Conservation (phyloP, 2,329 filamentous ascomycete genomes). For the Colletotrichum lentis region DNA sequence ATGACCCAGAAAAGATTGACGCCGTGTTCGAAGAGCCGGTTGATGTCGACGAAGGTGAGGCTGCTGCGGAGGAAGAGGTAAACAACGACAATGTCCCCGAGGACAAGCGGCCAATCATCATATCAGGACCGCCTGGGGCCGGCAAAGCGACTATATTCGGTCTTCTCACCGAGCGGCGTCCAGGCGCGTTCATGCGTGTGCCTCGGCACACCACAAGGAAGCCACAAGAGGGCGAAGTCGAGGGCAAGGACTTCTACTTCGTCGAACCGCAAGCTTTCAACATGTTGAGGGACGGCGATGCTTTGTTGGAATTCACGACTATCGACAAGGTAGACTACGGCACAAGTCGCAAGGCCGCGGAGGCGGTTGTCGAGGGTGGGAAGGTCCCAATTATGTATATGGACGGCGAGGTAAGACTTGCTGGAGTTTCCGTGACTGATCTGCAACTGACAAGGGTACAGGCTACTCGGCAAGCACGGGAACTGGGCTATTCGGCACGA, state of each 20-base stretch:
- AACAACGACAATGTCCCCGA: conserved; percentile 51
- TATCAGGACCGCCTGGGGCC: conserved; percentile 70
- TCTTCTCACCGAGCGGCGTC: conserved; percentile 69
- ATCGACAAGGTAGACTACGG: conserved; percentile 62
- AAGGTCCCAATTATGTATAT: conserved; percentile 69
- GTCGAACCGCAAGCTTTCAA: conserved; percentile 65
- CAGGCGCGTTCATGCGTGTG: conserved; percentile 69
- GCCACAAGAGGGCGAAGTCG: conserved; percentile 59
- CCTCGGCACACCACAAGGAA: conserved; percentile 63
- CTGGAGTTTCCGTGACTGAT: not conserved
- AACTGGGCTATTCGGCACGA: conserved; percentile 64
- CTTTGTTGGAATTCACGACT: conserved; percentile 65
- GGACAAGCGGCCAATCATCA: conserved; percentile 66
- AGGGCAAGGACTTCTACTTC: conserved; percentile 63
- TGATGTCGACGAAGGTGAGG: conserved; percentile 49
- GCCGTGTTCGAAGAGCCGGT: conserved; percentile 62
- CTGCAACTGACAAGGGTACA: conserved; percentile 42
- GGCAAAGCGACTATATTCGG: conserved; percentile 71
- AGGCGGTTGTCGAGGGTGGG: conserved; percentile 59
- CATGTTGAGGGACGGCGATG: conserved; percentile 66
- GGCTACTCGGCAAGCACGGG: conserved; percentile 66
- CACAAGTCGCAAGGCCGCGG: conserved; percentile 62
- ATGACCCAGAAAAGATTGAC: conserved; percentile 77
- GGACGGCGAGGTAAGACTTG: conserved; percentile 58
- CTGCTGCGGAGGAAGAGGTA: conserved; percentile 46